Evolutionary conservation across 2,329 filamentous ascomycete genomes (phyloP).

Genomic region (Colletotrichum lupini): DNA sequence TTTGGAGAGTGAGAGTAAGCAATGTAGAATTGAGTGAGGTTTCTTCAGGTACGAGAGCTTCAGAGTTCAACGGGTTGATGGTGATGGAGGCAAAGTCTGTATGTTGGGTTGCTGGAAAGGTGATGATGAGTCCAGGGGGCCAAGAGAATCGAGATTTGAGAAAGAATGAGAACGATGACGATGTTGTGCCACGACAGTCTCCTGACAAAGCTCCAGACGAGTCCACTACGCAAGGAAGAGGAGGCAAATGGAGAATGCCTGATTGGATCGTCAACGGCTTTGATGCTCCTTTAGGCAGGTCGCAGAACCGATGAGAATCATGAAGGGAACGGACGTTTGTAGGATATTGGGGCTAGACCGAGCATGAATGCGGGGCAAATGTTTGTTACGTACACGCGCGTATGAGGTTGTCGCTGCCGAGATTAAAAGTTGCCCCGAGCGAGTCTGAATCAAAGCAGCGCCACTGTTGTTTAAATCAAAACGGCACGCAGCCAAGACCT

Average conservation of each 20-base stretch:
- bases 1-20: accelerated
- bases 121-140: background rate
- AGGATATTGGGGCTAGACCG: background rate
- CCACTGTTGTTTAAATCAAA: background rate
- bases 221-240: background rate
- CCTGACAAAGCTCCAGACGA: background rate
- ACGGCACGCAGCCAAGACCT: slow-evolving; percentile 1
- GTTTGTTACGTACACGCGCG: background rate
- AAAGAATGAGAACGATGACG: background rate
- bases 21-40: background rate
- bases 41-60: background rate
- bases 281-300: background rate
- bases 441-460: background rate
- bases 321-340: background rate
- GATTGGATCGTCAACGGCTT: background rate
- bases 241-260: background rate
- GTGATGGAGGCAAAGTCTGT: background rate
- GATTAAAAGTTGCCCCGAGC: background rate
- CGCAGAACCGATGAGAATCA: background rate
- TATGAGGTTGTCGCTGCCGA: slow-evolving; percentile 3
- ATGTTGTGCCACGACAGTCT: background rate
- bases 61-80: background rate
- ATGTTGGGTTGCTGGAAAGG: background rate
- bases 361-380: slow-evolving; percentile 4
- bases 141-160: background rate